Evolutionary conservation across 345 rosid species (phyloP).

Genomic region (Syzygium grande): DNA sequence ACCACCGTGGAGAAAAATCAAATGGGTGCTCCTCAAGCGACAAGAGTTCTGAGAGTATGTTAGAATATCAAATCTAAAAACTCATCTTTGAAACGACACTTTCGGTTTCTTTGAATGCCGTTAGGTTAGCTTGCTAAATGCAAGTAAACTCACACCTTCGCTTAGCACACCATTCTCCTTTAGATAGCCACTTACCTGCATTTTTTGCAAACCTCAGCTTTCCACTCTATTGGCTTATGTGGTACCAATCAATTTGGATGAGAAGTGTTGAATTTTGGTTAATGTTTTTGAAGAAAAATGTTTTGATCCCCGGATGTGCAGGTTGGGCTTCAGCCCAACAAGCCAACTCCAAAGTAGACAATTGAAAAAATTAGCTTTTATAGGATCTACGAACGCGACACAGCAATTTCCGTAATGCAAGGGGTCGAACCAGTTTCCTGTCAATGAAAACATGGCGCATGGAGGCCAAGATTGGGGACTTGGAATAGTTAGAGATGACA

Average conservation of each 20-base stretch:
- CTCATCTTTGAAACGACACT: neutral
- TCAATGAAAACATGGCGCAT: neutral
- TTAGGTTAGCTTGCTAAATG: slow-evolving; percentile 30
- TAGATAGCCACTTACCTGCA: slow-evolving; percentile 40
- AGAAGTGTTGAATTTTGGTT: neutral
- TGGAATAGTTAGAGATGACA: neutral
- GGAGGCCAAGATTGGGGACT: neutral
- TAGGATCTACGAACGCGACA: neutral
- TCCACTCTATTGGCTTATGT: neutral
- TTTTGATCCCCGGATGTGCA: neutral
- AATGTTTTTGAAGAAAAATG: neutral
- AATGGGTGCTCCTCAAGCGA: neutral
- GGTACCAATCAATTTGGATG: neutral
- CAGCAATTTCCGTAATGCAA: no score
- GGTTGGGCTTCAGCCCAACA: neutral
- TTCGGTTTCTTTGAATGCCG: neutral
- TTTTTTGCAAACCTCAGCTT: neutral
- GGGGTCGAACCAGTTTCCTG: neutral
- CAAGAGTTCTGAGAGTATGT: neutral
- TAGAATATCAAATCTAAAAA: neutral
- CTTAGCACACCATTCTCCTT: slow-evolving; percentile 53
- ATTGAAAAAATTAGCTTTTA: neutral
- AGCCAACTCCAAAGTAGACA: neutral
- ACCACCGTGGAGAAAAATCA: neutral
- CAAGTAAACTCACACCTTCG: slow-evolving; percentile 59